Evolutionary conservation across 805 yeast genomes (phyloP), one percentile per base, ranked within the genome.

Genomic region (Starmerella davenportii): DNA sequence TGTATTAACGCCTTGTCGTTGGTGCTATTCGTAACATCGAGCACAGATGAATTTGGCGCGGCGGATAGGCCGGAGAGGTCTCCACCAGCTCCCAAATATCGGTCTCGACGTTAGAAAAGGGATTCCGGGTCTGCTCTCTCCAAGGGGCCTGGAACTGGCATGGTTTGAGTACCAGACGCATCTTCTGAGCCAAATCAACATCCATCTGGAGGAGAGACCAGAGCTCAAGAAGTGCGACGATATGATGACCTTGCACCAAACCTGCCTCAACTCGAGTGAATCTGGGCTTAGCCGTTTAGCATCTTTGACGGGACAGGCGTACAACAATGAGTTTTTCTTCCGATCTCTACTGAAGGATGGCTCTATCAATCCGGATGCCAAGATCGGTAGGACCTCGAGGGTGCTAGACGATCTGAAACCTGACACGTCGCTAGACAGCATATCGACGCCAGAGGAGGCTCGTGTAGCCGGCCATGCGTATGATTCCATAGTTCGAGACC

Each of bases 251-350:
- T 37, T 49, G 20, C 35, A 40, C 16, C 36, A 42, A 20, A 42
- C 37, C n/a, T 39, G 44, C n/a, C 36, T 42, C 30, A 31, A 35
- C 25, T 35, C 40, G n/a, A 21, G 38, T 14, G 40, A 42, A 17
- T 46, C 49, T 16, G 40, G 27, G 27, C 32, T 50, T 27, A 44
- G 53, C 38, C 66, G 72, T 45, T 70, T 82, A 1, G 76, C 81
- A 3, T 82, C 79, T 54, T 69, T 66, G 51, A 93, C 95, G 2
- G 76, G 92, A 3, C 87, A 77, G 54, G 72, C 80, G 3, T 85
- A 78, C 61, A 81, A 79, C 56, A 84, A 85, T 60, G 95, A 82
- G 61, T 68, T 85, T 41, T 80, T 78, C 52, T 74, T 81, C 40
- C 44, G 51, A 18, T 39, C 51, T 25, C 30, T 49, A 32, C 39